Percentiles rank a stretch among this genome's conserved stretches.
Evolutionary conservation across 176 grass and related monocot genomes (phyloP).

Genomic region (Phyllostachys edulis): DNA sequence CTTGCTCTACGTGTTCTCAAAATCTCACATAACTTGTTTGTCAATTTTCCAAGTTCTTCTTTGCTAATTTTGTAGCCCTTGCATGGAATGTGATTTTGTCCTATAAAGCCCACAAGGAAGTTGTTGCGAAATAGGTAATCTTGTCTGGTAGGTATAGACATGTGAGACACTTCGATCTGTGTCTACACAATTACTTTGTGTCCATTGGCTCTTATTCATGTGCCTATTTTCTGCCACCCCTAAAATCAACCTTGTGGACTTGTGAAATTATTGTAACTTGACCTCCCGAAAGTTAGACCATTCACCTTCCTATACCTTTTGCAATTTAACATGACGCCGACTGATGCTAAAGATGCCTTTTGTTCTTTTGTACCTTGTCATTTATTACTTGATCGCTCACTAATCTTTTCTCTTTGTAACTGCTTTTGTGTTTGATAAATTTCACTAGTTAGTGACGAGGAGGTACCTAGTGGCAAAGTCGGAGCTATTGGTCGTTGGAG

Average conservation of each 20-base stretch:
- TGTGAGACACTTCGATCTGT: too few species aligned
- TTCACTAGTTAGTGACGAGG: background rate
- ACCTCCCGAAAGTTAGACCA: background rate
- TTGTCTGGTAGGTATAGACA: too few species aligned
- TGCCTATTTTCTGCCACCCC: conserved; percentile 8
- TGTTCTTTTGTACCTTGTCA: conserved; percentile 15
- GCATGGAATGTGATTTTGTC: too few species aligned
- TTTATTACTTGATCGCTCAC: background rate
- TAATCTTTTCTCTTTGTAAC: background rate
- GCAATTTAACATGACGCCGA: conserved; percentile 6
- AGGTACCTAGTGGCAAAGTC: background rate
- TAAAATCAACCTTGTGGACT: conserved; percentile 12
- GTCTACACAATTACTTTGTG: background rate
- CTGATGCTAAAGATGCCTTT: conserved; percentile 2
- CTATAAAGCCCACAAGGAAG: too few species aligned
- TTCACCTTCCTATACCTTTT: conserved; percentile 8
- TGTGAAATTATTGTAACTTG: background rate
- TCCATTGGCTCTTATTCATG: background rate
- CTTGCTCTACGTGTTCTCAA: too few species aligned
- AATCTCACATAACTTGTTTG: too few species aligned
- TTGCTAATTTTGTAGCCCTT: too few species aligned
- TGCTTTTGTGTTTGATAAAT: background rate
- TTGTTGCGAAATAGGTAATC: too few species aligned
- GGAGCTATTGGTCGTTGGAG: background rate
- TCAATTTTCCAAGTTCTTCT: too few species aligned